Evolutionary conservation across 2,329 filamentous ascomycete species (phyloP).

Genomic region (Endoconidiophora polonica): DNA sequence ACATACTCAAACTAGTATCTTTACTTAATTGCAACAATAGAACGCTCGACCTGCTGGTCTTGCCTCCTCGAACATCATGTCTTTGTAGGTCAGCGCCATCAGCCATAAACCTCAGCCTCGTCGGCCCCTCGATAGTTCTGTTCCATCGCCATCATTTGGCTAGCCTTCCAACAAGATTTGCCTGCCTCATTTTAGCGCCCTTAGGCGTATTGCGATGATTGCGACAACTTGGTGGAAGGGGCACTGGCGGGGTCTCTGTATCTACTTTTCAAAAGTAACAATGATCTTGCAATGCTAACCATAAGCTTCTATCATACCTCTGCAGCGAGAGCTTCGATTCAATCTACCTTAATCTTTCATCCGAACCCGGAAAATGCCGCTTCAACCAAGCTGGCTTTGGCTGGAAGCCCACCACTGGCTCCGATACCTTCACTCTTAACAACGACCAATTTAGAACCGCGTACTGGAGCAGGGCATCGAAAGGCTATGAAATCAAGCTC

Average conservation of each 20-base stretch:
- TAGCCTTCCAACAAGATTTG: background rate
- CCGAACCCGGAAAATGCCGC: slow-evolving; percentile 79
- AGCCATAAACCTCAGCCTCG: background rate
- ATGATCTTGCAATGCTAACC: background rate
- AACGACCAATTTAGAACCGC: slow-evolving; percentile 68
- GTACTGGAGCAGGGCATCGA: slow-evolving; percentile 87
- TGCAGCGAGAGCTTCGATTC: slow-evolving; percentile 82
- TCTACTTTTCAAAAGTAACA: too few species aligned
- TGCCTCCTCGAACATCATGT: slow-evolving; percentile 4
- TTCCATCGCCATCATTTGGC: background rate
- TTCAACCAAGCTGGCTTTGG: slow-evolving; percentile 89
- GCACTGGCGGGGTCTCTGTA: background rate
- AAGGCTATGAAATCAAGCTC: slow-evolving; percentile 88
- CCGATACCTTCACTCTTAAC: slow-evolving; percentile 88
- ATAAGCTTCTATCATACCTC: background rate
- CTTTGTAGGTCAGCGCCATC: slow-evolving; percentile 5
- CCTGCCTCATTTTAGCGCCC: too few species aligned
- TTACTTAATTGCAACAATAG: background rate
- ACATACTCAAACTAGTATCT: background rate
- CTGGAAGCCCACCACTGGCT: slow-evolving; percentile 79
- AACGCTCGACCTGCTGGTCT: slow-evolving; percentile 2
- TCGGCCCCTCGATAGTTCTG: background rate
- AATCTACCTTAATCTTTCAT: slow-evolving; percentile 91
- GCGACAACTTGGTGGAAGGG: background rate
- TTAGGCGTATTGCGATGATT: too few species aligned